These are phyloP conservation scores for Fusarium sp. DNA, from an alignment of 2,329 filamentous ascomycete species.

Conservation along the genomic window DNA sequence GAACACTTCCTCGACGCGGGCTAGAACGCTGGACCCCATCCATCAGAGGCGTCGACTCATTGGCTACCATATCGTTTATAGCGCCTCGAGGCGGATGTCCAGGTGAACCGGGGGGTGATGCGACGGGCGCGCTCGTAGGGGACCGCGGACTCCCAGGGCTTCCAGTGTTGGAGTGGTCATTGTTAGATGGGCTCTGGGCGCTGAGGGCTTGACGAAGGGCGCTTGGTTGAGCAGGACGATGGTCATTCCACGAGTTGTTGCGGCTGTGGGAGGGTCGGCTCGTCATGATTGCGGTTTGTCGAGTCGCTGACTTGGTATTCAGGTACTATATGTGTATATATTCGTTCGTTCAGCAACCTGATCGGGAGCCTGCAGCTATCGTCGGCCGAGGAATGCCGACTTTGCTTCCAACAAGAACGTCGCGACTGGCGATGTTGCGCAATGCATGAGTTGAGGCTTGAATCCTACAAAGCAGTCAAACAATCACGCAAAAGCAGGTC, in stretches of 20 bases:
- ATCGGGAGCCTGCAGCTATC: slow-evolving; percentile 8
- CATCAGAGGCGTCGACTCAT: slow-evolving; percentile 65
- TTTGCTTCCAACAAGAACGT: slow-evolving; percentile 21
- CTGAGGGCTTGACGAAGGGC: slow-evolving; percentile 59
- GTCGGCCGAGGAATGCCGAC: slow-evolving; percentile 13
- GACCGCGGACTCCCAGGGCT: slow-evolving; percentile 6
- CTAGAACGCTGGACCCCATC: slow-evolving; percentile 41
- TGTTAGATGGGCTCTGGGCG: slow-evolving; percentile 41
- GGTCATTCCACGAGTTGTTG: slow-evolving; percentile 49
- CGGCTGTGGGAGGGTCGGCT: slow-evolving; percentile 45
- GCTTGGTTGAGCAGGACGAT: slow-evolving; percentile 58
- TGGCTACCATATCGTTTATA: slow-evolving; percentile 41
- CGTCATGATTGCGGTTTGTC: slow-evolving; percentile 39
- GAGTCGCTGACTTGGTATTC: not conserved
- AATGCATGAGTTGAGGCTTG: slow-evolving; percentile 22
- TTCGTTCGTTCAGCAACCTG: not conserved
- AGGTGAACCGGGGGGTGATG: slow-evolving; percentile 40
- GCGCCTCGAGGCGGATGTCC: slow-evolving; percentile 39
- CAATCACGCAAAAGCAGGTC: slow-evolving; percentile 11
- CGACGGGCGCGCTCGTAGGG: slow-evolving; percentile 28
- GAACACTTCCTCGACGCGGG: slow-evolving; percentile 38
- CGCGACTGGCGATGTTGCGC: slow-evolving; percentile 19
- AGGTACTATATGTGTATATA: not conserved
- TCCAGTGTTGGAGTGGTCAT: slow-evolving; percentile 17
- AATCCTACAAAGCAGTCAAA: slow-evolving; percentile 4